Conservation (phyloP, 78 protist species). For the Planoprotostelium fungivorum region DNA sequence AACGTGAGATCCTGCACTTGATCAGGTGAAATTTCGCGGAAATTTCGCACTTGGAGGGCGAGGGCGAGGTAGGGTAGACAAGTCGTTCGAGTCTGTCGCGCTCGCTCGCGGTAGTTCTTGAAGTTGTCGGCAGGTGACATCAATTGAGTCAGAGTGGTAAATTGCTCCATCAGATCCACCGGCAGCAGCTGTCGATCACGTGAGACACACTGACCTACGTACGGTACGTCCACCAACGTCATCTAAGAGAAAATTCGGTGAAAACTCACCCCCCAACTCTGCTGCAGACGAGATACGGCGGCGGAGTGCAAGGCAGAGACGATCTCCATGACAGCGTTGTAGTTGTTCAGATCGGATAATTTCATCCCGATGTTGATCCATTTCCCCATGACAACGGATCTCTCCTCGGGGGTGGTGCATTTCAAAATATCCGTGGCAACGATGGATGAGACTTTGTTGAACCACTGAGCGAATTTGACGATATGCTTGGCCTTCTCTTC, state of each 20-base stretch:
- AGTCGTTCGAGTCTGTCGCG: background rate
- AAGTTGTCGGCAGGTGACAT: background rate
- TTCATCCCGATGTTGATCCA: background rate
- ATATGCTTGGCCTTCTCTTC: background rate
- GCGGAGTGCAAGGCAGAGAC: slow-evolving; percentile 65
- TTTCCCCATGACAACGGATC: background rate
- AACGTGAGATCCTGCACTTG: background rate
- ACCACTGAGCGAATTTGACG: background rate
- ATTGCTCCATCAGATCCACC: background rate
- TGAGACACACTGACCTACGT: too few species aligned
- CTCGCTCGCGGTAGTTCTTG: background rate
- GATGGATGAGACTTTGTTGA: background rate
- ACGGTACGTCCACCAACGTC: too few species aligned
- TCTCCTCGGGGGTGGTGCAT: background rate
- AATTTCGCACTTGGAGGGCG: background rate
- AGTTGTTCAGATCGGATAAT: slow-evolving; percentile 57
- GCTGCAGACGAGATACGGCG: slow-evolving; percentile 59
- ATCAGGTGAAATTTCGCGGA: too few species aligned
- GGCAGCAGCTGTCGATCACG: background rate
- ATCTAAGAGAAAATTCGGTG: slow-evolving; percentile 1
- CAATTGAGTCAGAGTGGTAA: background rate
- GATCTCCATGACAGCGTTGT: slow-evolving; percentile 68
- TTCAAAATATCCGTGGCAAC: background rate
- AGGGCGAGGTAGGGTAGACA: background rate
- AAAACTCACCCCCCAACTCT: slow-evolving; percentile 73